A percentile compares a stretch with the other conserved stretches of the same genome.
These are phyloP conservation scores for Aciculosporium take DNA, from an alignment of 2,329 filamentous ascomycete genomes.

Conservation along the genomic window DNA sequence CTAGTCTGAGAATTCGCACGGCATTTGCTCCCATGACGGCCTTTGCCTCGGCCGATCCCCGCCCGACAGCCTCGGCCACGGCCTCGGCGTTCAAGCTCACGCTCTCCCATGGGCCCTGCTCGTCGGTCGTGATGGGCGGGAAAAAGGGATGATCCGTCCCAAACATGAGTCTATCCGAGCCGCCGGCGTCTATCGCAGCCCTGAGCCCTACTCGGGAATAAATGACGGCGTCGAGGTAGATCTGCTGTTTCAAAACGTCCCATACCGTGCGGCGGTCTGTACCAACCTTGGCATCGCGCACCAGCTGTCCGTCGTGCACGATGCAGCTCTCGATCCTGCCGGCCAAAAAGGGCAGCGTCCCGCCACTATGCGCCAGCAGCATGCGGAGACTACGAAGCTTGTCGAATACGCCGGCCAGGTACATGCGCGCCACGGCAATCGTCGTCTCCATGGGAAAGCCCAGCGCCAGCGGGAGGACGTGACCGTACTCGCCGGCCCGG, in stretches of 20 bases:
- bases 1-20: conserved; percentile 30
- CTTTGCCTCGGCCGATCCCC: conserved; percentile 29
- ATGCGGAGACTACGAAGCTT: conserved; percentile 54
- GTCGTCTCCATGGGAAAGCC: conserved; percentile 90
- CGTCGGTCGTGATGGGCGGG: conserved; percentile 52
- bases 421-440: conserved; percentile 77
- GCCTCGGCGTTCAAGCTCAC: conserved; percentile 40
- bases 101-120: conserved; percentile 54
- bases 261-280: conserved; percentile 34
- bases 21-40: conserved; percentile 48
- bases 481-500: conserved; percentile 59
- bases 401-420: conserved; percentile 76
- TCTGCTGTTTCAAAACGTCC: conserved; percentile 51
- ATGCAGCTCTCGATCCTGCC: conserved; percentile 82
- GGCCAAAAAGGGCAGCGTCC: conserved; percentile 76
- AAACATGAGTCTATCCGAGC: conserved; percentile 60
- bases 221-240: conserved; percentile 79
- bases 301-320: conserved; percentile 63
- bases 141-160: conserved; percentile 79
- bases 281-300: conserved; percentile 43
- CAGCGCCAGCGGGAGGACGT: conserved; percentile 71
- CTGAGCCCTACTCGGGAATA: conserved; percentile 62
- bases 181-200: conserved; percentile 54
- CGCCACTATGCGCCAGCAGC: conserved; percentile 76
- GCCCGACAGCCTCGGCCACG: conserved; percentile 36